These are phyloP conservation scores for Dendrostoma leiphaemia DNA, from an alignment of 2,329 filamentous ascomycete species.

Conservation along the genomic window DNA sequence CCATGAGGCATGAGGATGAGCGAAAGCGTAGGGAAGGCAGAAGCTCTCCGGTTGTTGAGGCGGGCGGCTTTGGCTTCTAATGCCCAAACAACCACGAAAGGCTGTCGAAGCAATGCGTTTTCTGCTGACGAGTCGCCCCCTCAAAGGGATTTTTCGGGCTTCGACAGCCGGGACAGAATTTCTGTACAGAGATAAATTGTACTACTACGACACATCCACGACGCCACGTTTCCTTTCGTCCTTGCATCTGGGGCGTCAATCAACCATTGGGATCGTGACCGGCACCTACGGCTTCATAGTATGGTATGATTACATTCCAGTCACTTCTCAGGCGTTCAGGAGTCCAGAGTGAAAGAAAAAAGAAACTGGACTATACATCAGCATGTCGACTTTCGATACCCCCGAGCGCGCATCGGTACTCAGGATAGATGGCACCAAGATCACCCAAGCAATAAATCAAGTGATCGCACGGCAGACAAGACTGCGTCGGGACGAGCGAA, in stretches of 20 bases:
- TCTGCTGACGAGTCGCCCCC: not conserved
- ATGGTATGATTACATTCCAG: not conserved
- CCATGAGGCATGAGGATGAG: conserved; percentile 32
- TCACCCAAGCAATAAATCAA: conserved; percentile 5
- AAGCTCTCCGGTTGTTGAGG: conserved; percentile 31
- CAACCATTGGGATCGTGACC: not conserved
- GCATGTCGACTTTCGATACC: conserved; percentile 10
- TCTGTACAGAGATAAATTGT: not conserved
- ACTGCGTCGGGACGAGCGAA: not conserved
- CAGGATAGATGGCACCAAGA: conserved; percentile 9
- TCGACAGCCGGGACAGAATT: too few species aligned
- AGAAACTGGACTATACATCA: too few species aligned
- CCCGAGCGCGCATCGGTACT: conserved; percentile 11
- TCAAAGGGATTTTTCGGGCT: not conserved
- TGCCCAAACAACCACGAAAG: too few species aligned
- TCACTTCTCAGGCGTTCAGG: not conserved
- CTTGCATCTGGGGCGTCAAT: not conserved
- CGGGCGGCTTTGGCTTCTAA: conserved; percentile 30
- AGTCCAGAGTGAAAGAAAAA: too few species aligned
- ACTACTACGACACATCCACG: not conserved
- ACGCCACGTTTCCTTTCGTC: not conserved
- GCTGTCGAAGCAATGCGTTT: too few species aligned
- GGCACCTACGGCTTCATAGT: too few species aligned
- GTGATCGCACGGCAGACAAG: not conserved
- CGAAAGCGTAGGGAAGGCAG: conserved; percentile 30